Evolutionary conservation across 2,329 filamentous ascomycete genomes (phyloP).

Genomic region (Arthroderma sp.): DNA sequence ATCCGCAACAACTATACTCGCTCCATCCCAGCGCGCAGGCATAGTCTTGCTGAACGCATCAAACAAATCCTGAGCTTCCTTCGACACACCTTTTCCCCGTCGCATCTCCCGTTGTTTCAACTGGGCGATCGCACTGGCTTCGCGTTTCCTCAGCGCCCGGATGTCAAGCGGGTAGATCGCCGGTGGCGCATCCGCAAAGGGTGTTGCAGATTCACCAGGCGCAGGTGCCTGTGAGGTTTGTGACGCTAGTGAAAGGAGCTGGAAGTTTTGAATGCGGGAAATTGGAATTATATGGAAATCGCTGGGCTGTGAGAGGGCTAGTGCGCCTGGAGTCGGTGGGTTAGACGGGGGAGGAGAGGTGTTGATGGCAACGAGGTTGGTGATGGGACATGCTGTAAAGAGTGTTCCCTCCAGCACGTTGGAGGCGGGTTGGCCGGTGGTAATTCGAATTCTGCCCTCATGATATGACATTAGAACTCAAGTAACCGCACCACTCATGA

Average conservation of each 20-base stretch:
- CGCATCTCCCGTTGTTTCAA: constrained; percentile 46
- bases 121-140: constrained; percentile 42
- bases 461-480: constrained; percentile 1
- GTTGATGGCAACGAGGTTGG: constrained; percentile 49
- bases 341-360: constrained; percentile 35
- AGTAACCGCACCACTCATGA: neutral
- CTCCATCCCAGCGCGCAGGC: constrained; percentile 47
- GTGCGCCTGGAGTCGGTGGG: constrained; percentile 19
- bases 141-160: constrained; percentile 40
- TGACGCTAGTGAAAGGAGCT: constrained; percentile 34
- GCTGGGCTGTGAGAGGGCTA: constrained; percentile 31
- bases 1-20: constrained; percentile 48
- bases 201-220: constrained; percentile 16
- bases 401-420: constrained; percentile 47
- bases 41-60: constrained; percentile 49
- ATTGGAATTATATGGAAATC: constrained; percentile 50
- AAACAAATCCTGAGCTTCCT: constrained; percentile 50
- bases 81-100: constrained; percentile 47
- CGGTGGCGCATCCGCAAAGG: constrained; percentile 36
- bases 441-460: constrained; percentile 41
- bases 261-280: constrained; percentile 45
- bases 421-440: constrained; percentile 37
- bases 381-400: constrained; percentile 48
- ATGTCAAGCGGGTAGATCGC: constrained; percentile 37
- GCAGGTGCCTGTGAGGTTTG: constrained; percentile 1